Evolutionary conservation across 345 rosid genomes (phyloP).

Genomic region (Salix arbutifolia): DNA sequence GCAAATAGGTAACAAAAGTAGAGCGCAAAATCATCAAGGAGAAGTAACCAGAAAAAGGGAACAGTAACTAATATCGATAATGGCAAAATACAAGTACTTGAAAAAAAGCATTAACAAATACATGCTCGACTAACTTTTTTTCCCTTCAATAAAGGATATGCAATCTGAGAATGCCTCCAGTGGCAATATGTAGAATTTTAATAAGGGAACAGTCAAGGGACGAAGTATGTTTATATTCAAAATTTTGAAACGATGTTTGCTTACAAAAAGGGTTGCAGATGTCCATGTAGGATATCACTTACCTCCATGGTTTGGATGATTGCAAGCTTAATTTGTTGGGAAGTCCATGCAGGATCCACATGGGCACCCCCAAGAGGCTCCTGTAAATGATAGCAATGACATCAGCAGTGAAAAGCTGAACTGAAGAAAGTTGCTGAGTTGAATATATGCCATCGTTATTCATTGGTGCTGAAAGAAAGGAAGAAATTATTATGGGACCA

Average conservation of each 20-base stretch:
- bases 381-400: background rate
- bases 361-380: conserved; percentile 24
- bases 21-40: conserved; percentile 2
- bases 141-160: background rate
- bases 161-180: background rate
- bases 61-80: too few relatives aligned
- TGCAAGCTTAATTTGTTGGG: conserved; percentile 19
- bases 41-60: background rate
- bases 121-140: too few relatives aligned
- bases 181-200: background rate
- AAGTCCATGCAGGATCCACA: conserved; percentile 22
- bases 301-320: conserved; percentile 21
- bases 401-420: background rate
- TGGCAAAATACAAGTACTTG: too few relatives aligned
- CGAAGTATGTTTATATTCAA: background rate
- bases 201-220: background rate
- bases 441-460: background rate
- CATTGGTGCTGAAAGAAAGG: background rate
- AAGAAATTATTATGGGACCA: background rate
- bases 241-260: background rate
- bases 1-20: background rate
- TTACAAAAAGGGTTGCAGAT: too few relatives aligned
- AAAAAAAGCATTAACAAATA: too few relatives aligned
- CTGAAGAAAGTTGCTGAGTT: background rate
- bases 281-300: background rate